These are phyloP conservation scores for Mrakia blollopis DNA, from an alignment of 768 basidiomycete species.

Conservation along the genomic window DNA sequence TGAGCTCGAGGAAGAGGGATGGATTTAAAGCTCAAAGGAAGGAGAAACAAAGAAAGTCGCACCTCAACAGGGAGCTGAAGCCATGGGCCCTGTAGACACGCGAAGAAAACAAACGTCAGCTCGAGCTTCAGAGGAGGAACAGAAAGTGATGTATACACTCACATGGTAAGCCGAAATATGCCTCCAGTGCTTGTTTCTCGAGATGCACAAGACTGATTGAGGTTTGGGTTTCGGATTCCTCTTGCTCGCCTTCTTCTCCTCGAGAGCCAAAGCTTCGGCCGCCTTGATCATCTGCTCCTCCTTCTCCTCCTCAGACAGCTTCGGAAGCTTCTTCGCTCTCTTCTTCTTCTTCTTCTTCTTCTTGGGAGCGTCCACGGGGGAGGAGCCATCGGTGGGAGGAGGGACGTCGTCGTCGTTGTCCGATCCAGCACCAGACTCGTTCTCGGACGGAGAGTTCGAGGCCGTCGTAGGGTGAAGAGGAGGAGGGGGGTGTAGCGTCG, in stretches of 20 bases:
- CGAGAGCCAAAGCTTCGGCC: background rate
- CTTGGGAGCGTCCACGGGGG: background rate
- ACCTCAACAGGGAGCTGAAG: conserved; percentile 74
- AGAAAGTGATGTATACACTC: conserved; percentile 23
- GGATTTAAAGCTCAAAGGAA: background rate
- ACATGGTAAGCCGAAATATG: conserved; percentile 50
- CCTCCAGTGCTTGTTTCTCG: conserved; percentile 89
- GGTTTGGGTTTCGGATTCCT: conserved; percentile 29
- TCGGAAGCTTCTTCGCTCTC: background rate
- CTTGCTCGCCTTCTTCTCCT: conserved; percentile 32
- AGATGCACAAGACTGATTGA: conserved; percentile 69
- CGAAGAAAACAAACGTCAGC: conserved; percentile 1
- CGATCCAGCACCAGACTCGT: background rate
- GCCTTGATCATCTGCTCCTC: conserved; percentile 4
- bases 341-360: conserved; percentile 21
- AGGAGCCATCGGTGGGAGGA: background rate
- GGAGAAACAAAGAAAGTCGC: background rate
- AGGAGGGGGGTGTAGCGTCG: background rate
- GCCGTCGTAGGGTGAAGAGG: background rate
- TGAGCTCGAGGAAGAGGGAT: background rate
- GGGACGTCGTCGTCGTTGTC: background rate
- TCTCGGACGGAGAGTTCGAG: background rate
- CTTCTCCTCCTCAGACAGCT: conserved; percentile 15
- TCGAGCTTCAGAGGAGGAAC: conserved; percentile 1
- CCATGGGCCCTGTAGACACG: conserved; percentile 69